Base-by-base conservation (phyloP, 2,329 filamentous ascomycete genomes). In the Neofusicoccum sp. region DNA sequence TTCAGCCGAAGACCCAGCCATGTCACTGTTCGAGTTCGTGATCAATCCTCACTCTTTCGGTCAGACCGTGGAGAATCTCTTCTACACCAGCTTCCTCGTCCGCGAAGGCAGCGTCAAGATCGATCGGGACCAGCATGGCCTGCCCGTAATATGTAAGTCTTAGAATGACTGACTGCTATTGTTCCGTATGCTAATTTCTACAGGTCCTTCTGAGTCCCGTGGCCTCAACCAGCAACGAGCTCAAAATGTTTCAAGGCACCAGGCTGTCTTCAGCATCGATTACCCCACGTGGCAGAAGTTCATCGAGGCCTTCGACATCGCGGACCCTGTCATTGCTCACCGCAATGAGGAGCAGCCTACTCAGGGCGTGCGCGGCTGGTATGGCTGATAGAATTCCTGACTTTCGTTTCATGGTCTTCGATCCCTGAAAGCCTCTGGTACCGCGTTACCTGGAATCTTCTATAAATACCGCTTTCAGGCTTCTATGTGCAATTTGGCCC, bases 11-110 rank as follows among this genome's bases (percentile, higher is more conserved):
- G 90, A 90, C 14, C 31, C 68, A 12, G 68, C 66, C 7, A 84
- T 96, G 3, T 86, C 90, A 53, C 76, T 97, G 11, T 89, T 97
- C 73, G 86, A 89, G 57, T 98, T 97, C 67, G 90, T 92, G 41
- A 84, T 98, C 65, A 96, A 99, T 67, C 95, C 95, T 0, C 79
- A 79, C 40, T 96, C 91, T 0, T 99, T 98, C 69, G 91, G 91
- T 0, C 95, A 99, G 75, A 96, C 92, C 0, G 87, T 99, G 6
- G 95, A 99, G 73, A 99, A 99, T 68, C 81, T 99, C 68, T 99
- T 99, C 75, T 98, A 98, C 72, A 85, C 96, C 67, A 96, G 91
- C 71, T 99, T 99, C 70, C 78, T 99, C 63, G 91, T 98, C 62
- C 86, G 90, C 61, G 95, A 99, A 75, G 92, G 92, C 9, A 86